phyloP scores from a whole-genome alignment of 2,329 filamentous ascomycete species.

The Ophiosphaerella narmari region DNA sequence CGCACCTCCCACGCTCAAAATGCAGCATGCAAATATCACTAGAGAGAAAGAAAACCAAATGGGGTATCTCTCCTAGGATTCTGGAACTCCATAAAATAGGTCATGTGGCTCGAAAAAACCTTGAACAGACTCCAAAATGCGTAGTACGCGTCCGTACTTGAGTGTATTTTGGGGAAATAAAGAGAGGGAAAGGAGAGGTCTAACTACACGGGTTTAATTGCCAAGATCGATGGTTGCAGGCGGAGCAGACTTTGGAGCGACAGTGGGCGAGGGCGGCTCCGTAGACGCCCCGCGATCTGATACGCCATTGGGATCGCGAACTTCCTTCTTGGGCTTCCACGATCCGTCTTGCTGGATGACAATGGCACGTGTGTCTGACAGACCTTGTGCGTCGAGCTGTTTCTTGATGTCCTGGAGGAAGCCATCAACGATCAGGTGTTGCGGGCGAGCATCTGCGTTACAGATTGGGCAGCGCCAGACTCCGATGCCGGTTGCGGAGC shows the following conservation, averaged over 20 bases:
- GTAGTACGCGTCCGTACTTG: too few relatives aligned
- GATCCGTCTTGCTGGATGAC: constrained; percentile 65
- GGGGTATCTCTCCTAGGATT: too few relatives aligned
- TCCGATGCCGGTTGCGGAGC: constrained; percentile 65
- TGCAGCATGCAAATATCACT: too few relatives aligned
- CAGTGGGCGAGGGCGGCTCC: neutral
- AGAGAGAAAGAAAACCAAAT: too few relatives aligned
- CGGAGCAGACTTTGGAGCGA: neutral
- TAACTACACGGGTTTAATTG: constrained; percentile 4
- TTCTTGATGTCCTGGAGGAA: constrained; percentile 70
- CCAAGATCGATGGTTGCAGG: constrained; percentile 15
- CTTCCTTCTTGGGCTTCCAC: constrained; percentile 61
- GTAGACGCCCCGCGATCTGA: constrained; percentile 1
- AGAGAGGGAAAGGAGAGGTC: too few relatives aligned
- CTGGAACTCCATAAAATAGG: too few relatives aligned
- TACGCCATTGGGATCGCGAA: constrained; percentile 6
- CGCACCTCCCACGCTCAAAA: too few relatives aligned
- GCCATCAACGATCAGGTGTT: constrained; percentile 70
- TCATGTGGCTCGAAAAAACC: too few relatives aligned
- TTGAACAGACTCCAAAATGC: too few relatives aligned
- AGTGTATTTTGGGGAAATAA: too few relatives aligned
- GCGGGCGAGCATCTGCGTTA: constrained; percentile 74
- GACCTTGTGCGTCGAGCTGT: constrained; percentile 56
- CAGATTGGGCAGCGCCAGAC: constrained; percentile 90
- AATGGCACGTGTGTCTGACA: constrained; percentile 63